phyloP scores from a whole-genome alignment of 495 filamentous ascomycete species.

The Talaromyces borbonicus region DNA sequence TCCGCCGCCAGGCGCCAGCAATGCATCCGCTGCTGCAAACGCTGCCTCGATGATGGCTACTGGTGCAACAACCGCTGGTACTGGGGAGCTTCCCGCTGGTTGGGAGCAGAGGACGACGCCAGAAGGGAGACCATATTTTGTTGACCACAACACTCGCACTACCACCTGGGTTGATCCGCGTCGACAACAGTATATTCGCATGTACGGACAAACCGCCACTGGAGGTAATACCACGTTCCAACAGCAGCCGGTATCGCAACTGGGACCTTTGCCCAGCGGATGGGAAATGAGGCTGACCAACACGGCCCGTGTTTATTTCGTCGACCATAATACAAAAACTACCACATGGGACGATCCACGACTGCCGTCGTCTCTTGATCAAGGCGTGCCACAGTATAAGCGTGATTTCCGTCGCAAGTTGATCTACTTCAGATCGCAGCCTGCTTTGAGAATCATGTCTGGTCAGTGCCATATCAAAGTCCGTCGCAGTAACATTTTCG shows the following conservation, averaged over 20 bases:
- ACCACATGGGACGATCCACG: slow-evolving; percentile 99
- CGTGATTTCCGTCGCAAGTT: slow-evolving; percentile 95
- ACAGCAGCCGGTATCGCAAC: slow-evolving; percentile 93
- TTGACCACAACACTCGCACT: slow-evolving; percentile 98
- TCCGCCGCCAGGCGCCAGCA: slow-evolving; percentile 32
- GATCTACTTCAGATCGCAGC: slow-evolving; percentile 98
- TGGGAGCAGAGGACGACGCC: slow-evolving; percentile 96
- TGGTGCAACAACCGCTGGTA: slow-evolving; percentile 87
- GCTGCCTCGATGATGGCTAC: slow-evolving; percentile 86
- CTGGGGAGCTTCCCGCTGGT: slow-evolving; percentile 86
- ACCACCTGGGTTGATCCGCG: slow-evolving; percentile 99
- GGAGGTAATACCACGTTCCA: slow-evolving; percentile 77
- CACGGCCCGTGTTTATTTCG: slow-evolving; percentile 95
- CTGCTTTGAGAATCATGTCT: slow-evolving; percentile 86
- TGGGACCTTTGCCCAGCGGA: slow-evolving; percentile 91
- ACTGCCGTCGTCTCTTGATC: slow-evolving; percentile 89
- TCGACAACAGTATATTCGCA: slow-evolving; percentile 94
- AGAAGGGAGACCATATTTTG: slow-evolving; percentile 91
- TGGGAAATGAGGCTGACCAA: slow-evolving; percentile 99
- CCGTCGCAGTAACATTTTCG: slow-evolving; percentile 90
- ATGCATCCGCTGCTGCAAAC: slow-evolving; percentile 41
- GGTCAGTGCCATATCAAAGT: slow-evolving; percentile 99
- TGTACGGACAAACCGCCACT: slow-evolving; percentile 78
- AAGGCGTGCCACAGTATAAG: slow-evolving; percentile 99
- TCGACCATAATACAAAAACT: slow-evolving; percentile 99